Percentiles rank a stretch among this genome's conserved stretches.
These are phyloP conservation scores for Phytophthora pluvialis DNA, from an alignment of 352 stramenopile species.

Conservation along the genomic window DNA sequence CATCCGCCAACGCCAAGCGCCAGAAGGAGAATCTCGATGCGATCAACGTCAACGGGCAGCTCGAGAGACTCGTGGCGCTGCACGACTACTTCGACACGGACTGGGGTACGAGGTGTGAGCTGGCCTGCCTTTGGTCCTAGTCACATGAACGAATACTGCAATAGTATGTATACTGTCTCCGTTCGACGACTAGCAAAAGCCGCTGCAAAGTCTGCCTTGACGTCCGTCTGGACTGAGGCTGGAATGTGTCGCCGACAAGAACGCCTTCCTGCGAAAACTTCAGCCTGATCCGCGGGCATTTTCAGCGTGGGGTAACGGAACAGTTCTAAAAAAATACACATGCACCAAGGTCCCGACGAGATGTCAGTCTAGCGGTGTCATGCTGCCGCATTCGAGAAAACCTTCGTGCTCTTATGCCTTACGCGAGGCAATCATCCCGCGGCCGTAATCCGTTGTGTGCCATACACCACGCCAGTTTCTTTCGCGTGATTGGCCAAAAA, in stretches of 20 bases:
- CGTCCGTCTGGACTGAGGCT: conserved; percentile 9
- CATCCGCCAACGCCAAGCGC: conserved; percentile 55
- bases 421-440: background rate
- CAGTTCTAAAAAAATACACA: no score
- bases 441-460: conserved; percentile 20
- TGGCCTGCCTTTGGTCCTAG: background rate
- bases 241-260: background rate
- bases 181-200: background rate
- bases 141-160: no score
- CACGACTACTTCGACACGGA: conserved; percentile 57
- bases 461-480: conserved; percentile 22
- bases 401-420: no score
- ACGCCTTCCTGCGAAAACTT: background rate
- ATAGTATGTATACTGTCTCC: no score
- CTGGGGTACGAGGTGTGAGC: conserved; percentile 53
- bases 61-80: conserved; percentile 44
- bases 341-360: no score
- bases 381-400: no score
- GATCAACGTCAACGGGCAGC: conserved; percentile 41
- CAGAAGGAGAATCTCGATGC: conserved; percentile 63
- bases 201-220: background rate
- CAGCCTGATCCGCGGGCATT: background rate
- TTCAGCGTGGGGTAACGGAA: no score
- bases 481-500: conserved; percentile 32
- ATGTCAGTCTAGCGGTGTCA: no score